Evolutionary conservation across 1,139 yeast genomes (phyloP), one percentile per base, ranked within the genome.

Genomic region (Pichia sp.): DNA sequence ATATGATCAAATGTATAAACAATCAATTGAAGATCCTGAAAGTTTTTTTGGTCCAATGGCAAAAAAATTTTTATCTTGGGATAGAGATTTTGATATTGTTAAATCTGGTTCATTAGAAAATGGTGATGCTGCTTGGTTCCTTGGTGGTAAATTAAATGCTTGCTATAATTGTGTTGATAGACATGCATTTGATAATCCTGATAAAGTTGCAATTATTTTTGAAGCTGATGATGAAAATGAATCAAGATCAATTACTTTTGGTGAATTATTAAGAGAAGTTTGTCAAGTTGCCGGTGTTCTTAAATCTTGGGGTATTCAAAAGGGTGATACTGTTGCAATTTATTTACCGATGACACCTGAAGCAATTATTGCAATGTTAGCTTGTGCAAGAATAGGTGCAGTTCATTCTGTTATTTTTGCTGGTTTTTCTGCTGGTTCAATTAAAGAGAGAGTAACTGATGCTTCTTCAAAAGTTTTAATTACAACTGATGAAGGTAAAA

Each of bases 311-410:
- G 97, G 97, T 52, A 82, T 92, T 59, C 67, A 72, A 56, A 87
- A 87, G 67, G 97, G 98, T 64, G 98, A 92, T 64, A 87, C 95
- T 37, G 97, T 92, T 50, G 97, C 97, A 51, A 83, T 92, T 55
- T 92, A 92, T 69, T 71, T 92, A 70, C 98, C 98, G 62, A 92
- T 92, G 97, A 89, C 87, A 52, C 87, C 97, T 46, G 96, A 89
- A 67, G 96, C 97, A 43, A 78, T 92, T 49, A 76, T 92, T 55
- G 90, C 98, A 53, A 82, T 92, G 86, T 75, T 92, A 61, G 97
- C 98, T 43, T 86, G 89, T 59, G 90, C 87, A 41, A 83, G 98
- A 70, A 70, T 92, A 54, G 98, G 98, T 67, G 98, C 98, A 41
- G 74, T 89, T 56, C 98, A 92, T 70, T 86, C 97, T 11, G 97